These are phyloP conservation scores for Globisporangium megalacanthum DNA, from an alignment of 352 stramenopile genomes.

Conservation along the genomic window DNA sequence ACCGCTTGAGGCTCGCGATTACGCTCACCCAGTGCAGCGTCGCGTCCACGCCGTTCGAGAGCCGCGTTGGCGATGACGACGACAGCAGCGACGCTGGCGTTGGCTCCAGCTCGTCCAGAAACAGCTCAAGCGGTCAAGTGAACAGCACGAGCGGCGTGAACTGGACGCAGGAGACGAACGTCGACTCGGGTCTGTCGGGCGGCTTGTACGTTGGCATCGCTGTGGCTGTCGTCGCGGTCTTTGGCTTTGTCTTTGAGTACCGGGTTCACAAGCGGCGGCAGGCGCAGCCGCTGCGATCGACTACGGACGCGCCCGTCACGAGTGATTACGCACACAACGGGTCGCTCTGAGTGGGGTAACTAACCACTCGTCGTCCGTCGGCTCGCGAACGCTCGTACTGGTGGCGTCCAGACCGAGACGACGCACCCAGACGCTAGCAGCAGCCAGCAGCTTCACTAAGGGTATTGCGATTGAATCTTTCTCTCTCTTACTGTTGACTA, in stretches of 20 bases:
- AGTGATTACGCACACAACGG: slow-evolving; percentile 1
- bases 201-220: slow-evolving; percentile 67
- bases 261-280: slow-evolving; percentile 64
- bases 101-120: slow-evolving; percentile 1
- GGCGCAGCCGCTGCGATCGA: slow-evolving; percentile 8
- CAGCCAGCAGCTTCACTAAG: slow-evolving; percentile 1
- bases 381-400: no score
- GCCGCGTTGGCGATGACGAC: slow-evolving; percentile 13
- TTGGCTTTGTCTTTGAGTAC: slow-evolving; percentile 72
- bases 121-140: slow-evolving; percentile 5
- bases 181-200: slow-evolving; percentile 48
- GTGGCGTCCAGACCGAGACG: no score
- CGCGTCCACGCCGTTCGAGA: slow-evolving; percentile 15
- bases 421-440: neutral
- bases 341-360: neutral
- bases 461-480: slow-evolving; percentile 1
- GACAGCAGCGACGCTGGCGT: slow-evolving; percentile 11
- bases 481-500: neutral
- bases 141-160: slow-evolving; percentile 4
- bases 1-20: slow-evolving; percentile 25
- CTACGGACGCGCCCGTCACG: slow-evolving; percentile 2
- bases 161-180: slow-evolving; percentile 48
- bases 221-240: slow-evolving; percentile 54
- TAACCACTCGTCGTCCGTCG: no score
- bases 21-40: slow-evolving; percentile 52